phyloP scores from a whole-genome alignment of 768 basidiomycete genomes.

The Mycena albidolilacea region DNA sequence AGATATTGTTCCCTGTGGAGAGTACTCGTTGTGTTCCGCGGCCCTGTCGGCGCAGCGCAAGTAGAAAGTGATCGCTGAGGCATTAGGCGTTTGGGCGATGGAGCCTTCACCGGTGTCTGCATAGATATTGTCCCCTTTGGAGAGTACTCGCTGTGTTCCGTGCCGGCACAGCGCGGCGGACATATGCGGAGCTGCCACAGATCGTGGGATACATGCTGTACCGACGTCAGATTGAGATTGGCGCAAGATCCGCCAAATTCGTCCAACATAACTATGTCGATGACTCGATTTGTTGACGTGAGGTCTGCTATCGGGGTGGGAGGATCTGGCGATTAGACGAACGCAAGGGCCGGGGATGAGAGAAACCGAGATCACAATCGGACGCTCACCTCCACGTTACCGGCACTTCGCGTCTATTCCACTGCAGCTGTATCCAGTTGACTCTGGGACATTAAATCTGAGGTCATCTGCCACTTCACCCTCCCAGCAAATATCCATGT shows the following conservation, averaged over 20 bases:
- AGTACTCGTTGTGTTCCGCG: slow-evolving; percentile 1
- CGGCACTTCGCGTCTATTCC: slow-evolving; percentile 7
- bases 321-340: neutral
- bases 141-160: too few species aligned
- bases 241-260: slow-evolving; percentile 5
- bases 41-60: slow-evolving; percentile 1
- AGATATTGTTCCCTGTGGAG: slow-evolving; percentile 6
- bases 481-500: slow-evolving; percentile 2
- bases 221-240: neutral
- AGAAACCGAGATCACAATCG: slow-evolving; percentile 4
- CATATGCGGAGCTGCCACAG: slow-evolving; percentile 5
- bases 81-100: too few species aligned
- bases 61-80: too few species aligned
- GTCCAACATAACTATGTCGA: neutral
- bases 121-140: too few species aligned
- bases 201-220: slow-evolving; percentile 8
- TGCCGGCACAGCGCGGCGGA: neutral
- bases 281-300: slow-evolving; percentile 2
- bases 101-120: too few species aligned
- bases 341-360: neutral
- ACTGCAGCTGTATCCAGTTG: neutral
- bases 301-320: slow-evolving; percentile 6
- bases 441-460: slow-evolving; percentile 3
- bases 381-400: slow-evolving; percentile 5
- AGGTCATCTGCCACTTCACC: neutral